Evolutionary conservation across 352 stramenopile species (phyloP).

Genomic region (Phytopythium boreale): DNA sequence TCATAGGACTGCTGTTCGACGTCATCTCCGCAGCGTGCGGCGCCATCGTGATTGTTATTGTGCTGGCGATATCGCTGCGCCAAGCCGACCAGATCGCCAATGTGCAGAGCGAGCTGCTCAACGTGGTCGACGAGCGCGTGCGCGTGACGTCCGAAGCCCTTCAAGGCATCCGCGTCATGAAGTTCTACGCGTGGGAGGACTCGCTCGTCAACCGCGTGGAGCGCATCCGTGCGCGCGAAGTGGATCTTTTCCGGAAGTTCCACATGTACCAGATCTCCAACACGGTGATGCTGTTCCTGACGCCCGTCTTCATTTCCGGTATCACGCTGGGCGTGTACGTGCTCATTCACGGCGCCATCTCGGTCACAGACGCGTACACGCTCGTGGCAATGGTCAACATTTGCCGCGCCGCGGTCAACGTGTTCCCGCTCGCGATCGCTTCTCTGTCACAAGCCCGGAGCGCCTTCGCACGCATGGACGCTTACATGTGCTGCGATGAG

Average conservation of each 20-base stretch:
- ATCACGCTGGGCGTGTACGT: constrained; percentile 24
- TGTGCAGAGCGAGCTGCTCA: constrained; percentile 19
- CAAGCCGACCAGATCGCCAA: constrained; percentile 16
- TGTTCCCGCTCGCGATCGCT: constrained; percentile 16
- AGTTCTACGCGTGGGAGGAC: constrained; percentile 86
- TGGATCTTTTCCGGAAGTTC: constrained; percentile 34
- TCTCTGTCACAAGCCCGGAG: constrained; percentile 20
- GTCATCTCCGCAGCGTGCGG: constrained; percentile 11
- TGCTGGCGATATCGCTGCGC: constrained; percentile 16
- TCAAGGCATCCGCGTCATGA: constrained; percentile 86
- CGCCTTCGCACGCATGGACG: constrained; percentile 22
- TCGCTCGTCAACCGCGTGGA: constrained; percentile 30
- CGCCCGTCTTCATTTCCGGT: constrained; percentile 26
- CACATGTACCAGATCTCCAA: constrained; percentile 36
- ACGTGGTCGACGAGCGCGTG: constrained; percentile 74
- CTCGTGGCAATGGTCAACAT: constrained; percentile 36
- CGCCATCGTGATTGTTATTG: constrained; percentile 11
- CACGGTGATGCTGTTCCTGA: constrained; percentile 37
- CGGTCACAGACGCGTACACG: constrained; percentile 23
- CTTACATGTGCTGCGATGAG: constrained; percentile 19
- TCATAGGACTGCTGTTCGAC: constrained; percentile 33
- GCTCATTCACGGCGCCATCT: constrained; percentile 20
- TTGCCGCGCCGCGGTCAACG: constrained; percentile 19
- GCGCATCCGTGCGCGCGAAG: constrained; percentile 37
- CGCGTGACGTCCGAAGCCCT: constrained; percentile 92